Percentiles rank a stretch among this genome's conserved stretches.
Evolutionary conservation across 2,329 filamentous ascomycete species (phyloP).

Genomic region (Myrmaecium sp.): DNA sequence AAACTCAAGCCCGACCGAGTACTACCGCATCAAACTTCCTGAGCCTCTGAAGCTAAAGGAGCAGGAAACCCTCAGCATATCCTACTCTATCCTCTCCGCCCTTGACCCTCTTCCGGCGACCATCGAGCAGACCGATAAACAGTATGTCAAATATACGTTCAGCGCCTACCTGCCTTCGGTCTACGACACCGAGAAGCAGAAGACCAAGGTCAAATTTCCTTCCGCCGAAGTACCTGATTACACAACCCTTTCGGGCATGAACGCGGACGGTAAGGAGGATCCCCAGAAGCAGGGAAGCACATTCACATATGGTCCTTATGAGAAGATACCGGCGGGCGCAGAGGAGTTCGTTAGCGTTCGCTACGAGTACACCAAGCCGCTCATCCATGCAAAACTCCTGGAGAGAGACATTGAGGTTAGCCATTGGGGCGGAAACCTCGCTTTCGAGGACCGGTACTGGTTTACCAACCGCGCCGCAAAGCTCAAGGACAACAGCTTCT

Average conservation of each 20-base stretch:
- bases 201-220: slow-evolving; percentile 88
- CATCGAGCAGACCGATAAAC: slow-evolving; percentile 70
- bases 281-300: slow-evolving; percentile 73
- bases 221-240: slow-evolving; percentile 68
- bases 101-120: slow-evolving; percentile 63
- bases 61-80: slow-evolving; percentile 76
- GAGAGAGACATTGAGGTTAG: slow-evolving; percentile 90
- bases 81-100: slow-evolving; percentile 65
- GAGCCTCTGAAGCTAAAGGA: slow-evolving; percentile 55
- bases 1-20: slow-evolving; percentile 34
- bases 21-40: slow-evolving; percentile 69
- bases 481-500: slow-evolving; percentile 35
- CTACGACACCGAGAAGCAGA: slow-evolving; percentile 80
- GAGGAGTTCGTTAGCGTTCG: slow-evolving; percentile 58
- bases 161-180: slow-evolving; percentile 70
- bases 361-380: slow-evolving; percentile 89
- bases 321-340: slow-evolving; percentile 63
- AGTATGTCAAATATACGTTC: slow-evolving; percentile 75
- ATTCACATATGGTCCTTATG: slow-evolving; percentile 81
- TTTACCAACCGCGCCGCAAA: slow-evolving; percentile 75
- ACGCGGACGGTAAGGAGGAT: slow-evolving; percentile 43
- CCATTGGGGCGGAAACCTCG: slow-evolving; percentile 95
- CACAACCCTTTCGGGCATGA: slow-evolving; percentile 48
- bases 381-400: slow-evolving; percentile 60
- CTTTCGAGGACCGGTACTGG: slow-evolving; percentile 86